Percentiles rank a stretch among this genome's conserved stretches.
These are phyloP conservation scores for Populus euphratica DNA, from an alignment of 345 rosid species.

Conservation along the genomic window DNA sequence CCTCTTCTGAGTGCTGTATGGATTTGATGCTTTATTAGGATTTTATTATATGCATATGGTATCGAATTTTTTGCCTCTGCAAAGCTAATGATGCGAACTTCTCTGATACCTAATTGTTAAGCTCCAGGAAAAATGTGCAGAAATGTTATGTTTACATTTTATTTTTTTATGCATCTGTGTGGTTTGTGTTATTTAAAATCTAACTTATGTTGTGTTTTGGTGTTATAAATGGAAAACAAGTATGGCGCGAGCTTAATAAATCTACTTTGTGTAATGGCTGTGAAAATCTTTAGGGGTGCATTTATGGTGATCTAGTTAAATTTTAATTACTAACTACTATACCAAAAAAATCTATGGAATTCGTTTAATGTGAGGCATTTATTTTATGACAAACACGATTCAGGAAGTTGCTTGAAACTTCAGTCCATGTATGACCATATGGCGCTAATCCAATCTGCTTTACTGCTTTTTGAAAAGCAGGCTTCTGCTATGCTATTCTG, in stretches of 20 bases:
- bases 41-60: background rate
- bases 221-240: background rate
- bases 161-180: background rate
- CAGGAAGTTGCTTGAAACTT: background rate
- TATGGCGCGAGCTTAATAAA: background rate
- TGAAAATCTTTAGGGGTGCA: background rate
- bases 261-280: background rate
- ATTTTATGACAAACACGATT: background rate
- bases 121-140: background rate
- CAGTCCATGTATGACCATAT: background rate
- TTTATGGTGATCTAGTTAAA: background rate
- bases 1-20: background rate
- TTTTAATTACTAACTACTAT: background rate
- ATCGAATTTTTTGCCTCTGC: background rate
- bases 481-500: background rate
- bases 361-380: background rate
- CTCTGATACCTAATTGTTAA: background rate
- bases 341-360: background rate
- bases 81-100: background rate
- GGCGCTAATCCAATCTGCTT: background rate
- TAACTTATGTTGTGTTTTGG: background rate
- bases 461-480: background rate
- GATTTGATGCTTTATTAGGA: background rate
- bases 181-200: background rate
- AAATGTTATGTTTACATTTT: background rate